Evolutionary conservation across 2,329 filamentous ascomycete species (phyloP).

Genomic region (Fusarium odoratissimum): DNA sequence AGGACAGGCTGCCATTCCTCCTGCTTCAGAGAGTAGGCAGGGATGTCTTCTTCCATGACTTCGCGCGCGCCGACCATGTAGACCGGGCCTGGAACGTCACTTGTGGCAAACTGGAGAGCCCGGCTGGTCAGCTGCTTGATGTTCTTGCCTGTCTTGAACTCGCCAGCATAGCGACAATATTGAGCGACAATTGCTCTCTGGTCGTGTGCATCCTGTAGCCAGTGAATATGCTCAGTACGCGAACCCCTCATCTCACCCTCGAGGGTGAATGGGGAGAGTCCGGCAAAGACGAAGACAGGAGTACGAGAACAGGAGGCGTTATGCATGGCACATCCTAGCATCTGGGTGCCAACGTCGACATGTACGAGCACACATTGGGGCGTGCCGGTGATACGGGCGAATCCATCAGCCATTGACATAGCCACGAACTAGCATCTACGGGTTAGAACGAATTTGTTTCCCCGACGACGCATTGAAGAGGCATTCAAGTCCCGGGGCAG

Average conservation of each 20-base stretch:
- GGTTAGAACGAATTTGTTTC: background rate
- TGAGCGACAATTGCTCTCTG: conserved; percentile 83
- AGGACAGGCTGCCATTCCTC: conserved; percentile 76
- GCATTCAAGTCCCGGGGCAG: background rate
- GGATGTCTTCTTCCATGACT: conserved; percentile 85
- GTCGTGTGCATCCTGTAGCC: conserved; percentile 84
- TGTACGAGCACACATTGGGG: conserved; percentile 83
- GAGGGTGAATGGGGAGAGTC: conserved; percentile 78
- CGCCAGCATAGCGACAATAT: conserved; percentile 84
- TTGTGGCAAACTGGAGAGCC: conserved; percentile 82
- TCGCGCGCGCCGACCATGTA: conserved; percentile 83
- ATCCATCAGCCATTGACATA: conserved; percentile 84
- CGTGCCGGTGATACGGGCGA: conserved; percentile 75
- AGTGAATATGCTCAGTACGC: conserved; percentile 84
- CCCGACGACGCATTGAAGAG: background rate
- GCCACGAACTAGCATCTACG: conserved; percentile 74
- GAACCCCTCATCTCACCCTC: conserved; percentile 80
- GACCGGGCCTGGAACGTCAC: conserved; percentile 80
- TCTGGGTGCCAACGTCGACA: conserved; percentile 84
- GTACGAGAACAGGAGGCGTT: conserved; percentile 79
- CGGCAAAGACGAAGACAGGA: conserved; percentile 81
- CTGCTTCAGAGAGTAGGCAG: conserved; percentile 75
- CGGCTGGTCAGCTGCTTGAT: conserved; percentile 89
- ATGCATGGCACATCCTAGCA: conserved; percentile 79
- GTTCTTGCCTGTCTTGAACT: conserved; percentile 85